Evolutionary conservation across 768 basidiomycete species (phyloP), one percentile per base, ranked within the genome.

Genomic region (Lactarius vividus): DNA sequence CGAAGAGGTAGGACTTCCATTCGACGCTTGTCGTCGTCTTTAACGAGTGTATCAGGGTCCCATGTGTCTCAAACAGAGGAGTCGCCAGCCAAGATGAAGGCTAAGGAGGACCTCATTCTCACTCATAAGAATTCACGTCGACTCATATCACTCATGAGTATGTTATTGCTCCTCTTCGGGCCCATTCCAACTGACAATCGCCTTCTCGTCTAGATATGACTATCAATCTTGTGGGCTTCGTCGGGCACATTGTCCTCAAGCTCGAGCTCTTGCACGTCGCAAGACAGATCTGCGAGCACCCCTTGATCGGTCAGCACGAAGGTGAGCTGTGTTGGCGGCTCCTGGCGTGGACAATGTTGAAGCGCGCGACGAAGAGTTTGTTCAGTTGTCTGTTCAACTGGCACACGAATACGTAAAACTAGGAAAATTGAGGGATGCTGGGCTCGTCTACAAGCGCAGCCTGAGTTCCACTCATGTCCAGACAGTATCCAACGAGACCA

Each of bases 351-450:
- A 42, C 52, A 10, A 2, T 64, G 39, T 18, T 37, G 16, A 57
- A 52, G 26, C 44, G 42, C 60, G 44, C 70, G 18, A n/a, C 37
- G 59, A 68, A 92, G 89, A 79, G 15, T 92, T 86, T 73, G 79
- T 91, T 23, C 75, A 75, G 1, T 77, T 84, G 1, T 94, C 90
- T 2, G 77, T 88, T 1, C 85, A 88, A 52, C 82, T 96, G 7
- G 95, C 90, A 0, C 82, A 86, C 62, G 92, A 95, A 73, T 94
- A 95, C 71, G 78, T 87, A 54, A 84, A 82, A 40, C 81, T 98
- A 1, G 95, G 96, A 3, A 92, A 89, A 74, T 75, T 78, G 2
- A 84, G 84, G 59, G 84, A 88, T 42, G 94, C 94, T 0, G 79
- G 78, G 0, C 72, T 77, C 2, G 82, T 96, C 23, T 91, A 92